phyloP scores from a whole-genome alignment of 163 green algal species.

The Scenedesmus sp. region DNA sequence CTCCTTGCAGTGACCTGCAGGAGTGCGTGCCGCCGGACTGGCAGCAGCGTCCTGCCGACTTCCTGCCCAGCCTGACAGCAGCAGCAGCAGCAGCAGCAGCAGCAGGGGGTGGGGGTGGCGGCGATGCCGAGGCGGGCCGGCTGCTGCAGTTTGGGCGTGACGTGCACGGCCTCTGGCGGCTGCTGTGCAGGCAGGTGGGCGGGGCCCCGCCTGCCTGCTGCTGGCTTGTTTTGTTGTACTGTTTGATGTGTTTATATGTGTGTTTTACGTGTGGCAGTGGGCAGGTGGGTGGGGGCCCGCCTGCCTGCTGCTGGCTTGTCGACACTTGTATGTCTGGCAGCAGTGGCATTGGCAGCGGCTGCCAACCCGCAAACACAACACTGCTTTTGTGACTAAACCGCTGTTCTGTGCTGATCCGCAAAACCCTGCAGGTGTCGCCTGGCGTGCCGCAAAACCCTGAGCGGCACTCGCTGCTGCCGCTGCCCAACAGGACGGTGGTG shows the following conservation, averaged over 20 bases:
- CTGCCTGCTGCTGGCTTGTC: too few species aligned
- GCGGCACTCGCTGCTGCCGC: conserved; percentile 74
- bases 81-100: conserved; percentile 17
- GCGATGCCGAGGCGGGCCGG: neutral
- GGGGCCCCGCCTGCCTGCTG: too few species aligned
- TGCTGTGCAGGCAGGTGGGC: conserved; percentile 60
- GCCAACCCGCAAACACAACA: too few species aligned
- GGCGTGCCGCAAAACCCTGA: conserved; percentile 46
- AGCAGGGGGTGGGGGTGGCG: neutral
- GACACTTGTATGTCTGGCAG: too few species aligned
- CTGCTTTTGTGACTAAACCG: neutral
- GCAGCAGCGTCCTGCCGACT: neutral
- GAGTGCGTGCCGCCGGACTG: conserved; percentile 37
- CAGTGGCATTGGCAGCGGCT: neutral
- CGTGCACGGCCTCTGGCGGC: conserved; percentile 58
- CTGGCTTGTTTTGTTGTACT: neutral
- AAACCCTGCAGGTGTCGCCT: conserved; percentile 38
- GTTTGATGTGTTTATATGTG: neutral
- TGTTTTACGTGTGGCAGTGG: too few species aligned
- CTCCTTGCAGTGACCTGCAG: conserved; percentile 49
- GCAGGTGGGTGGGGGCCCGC: too few species aligned
- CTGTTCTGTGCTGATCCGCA: neutral
- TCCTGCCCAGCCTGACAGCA: conserved; percentile 43
- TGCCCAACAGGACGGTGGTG: conserved; percentile 81
- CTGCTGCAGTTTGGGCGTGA: conserved; percentile 36